These are phyloP conservation scores for Trichomonas vaginalis DNA, from an alignment of 208 protist genomes.

Conservation along the genomic window DNA sequence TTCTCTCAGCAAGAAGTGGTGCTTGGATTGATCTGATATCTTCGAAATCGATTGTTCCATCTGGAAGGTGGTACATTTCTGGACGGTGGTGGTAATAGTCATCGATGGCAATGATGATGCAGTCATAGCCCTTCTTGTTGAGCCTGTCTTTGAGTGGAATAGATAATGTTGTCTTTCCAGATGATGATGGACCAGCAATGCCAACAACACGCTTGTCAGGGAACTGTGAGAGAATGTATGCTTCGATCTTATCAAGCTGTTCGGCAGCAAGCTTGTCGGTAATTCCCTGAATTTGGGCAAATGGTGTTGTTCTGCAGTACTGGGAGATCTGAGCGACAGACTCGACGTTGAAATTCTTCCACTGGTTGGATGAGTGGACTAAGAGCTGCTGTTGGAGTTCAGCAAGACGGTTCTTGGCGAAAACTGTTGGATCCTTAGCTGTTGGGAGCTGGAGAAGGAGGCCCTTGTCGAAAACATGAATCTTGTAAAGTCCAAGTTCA, in stretches of 20 bases:
- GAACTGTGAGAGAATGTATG: not conserved
- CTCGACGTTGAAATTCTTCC: not conserved
- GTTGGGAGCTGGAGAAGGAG: not conserved
- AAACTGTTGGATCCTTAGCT: not conserved
- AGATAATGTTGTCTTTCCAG: not conserved
- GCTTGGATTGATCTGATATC: not conserved
- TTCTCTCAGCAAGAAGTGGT: not conserved
- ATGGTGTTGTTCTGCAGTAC: not conserved
- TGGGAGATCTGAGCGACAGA: not conserved
- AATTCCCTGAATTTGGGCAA: not conserved
- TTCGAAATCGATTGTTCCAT: not conserved
- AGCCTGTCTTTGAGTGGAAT: not conserved
- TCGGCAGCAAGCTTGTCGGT: not conserved
- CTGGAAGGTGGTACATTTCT: not conserved
- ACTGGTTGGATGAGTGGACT: not conserved
- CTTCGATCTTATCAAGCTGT: not conserved
- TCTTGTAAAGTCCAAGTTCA: not conserved
- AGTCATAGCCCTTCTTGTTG: not conserved
- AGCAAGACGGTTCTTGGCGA: not conserved
- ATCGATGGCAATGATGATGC: not conserved
- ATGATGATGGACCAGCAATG: not conserved
- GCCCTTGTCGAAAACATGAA: not conserved
- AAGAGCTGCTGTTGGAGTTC: not conserved
- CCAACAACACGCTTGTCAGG: not conserved
- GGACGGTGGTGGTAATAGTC: not conserved